Conservation (phyloP, 1,139 yeast species). For the Taiozyma onychis region DNA sequence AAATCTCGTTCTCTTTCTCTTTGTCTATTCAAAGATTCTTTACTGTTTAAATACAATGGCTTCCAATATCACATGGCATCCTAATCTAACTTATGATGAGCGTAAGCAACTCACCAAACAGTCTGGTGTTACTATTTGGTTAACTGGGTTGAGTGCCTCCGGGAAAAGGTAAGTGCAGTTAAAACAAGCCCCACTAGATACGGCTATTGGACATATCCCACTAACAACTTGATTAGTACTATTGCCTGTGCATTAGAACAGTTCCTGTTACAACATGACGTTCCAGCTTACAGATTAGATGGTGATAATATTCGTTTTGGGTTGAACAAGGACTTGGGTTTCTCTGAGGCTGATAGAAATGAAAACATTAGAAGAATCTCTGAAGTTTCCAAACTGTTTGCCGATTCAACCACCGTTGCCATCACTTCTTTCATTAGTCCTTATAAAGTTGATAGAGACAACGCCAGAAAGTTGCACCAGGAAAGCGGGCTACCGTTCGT, state of each 20-base stretch:
- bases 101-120: slow-evolving; percentile 69
- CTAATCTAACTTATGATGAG: slow-evolving; percentile 78
- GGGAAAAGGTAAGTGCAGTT: slow-evolving; percentile 51
- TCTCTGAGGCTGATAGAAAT: slow-evolving; percentile 84
- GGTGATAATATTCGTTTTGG: slow-evolving; percentile 96
- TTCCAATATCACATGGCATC: slow-evolving; percentile 95
- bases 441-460: slow-evolving; percentile 74
- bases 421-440: slow-evolving; percentile 92
- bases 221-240: slow-evolving; percentile 38
- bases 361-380: slow-evolving; percentile 93
- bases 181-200: background rate
- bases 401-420: slow-evolving; percentile 81
- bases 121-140: slow-evolving; percentile 88
- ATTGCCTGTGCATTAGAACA: slow-evolving; percentile 94
- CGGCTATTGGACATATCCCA: too few species aligned
- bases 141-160: slow-evolving; percentile 91
- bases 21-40: background rate
- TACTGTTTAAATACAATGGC: slow-evolving; percentile 43
- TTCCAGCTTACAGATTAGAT: slow-evolving; percentile 80
- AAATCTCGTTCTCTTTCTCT: background rate
- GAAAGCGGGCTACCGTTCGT: slow-evolving; percentile 74
- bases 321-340: slow-evolving; percentile 88
- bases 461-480: slow-evolving; percentile 79
- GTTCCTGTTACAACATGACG: slow-evolving; percentile 57
- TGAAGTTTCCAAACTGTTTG: slow-evolving; percentile 89